A percentile compares a stretch with the other conserved stretches of the same genome.
Evolutionary conservation across 148 eudicot genomes (phyloP).

Genomic region (Dianthus caryophyllus): DNA sequence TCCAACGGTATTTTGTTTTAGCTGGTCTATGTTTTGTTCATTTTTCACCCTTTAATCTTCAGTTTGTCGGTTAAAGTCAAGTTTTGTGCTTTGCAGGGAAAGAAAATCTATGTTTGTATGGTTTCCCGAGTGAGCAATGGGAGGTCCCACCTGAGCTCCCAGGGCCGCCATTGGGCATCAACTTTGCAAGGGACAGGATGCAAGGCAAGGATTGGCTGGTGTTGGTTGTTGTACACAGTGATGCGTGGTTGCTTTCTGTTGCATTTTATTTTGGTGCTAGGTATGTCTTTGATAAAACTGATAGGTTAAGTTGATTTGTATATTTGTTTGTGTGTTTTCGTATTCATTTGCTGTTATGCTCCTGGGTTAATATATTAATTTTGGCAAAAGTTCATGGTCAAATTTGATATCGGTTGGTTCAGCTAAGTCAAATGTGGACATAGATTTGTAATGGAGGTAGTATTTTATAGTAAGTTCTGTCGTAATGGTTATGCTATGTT

Average conservation of each 20-base stretch:
- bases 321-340: too few relatives aligned
- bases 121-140: conserved; percentile 83
- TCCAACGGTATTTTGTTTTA: too few relatives aligned
- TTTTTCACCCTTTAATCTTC: neutral
- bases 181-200: conserved; percentile 94
- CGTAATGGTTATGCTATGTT: neutral
- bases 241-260: conserved; percentile 87
- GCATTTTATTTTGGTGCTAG: conserved; percentile 91
- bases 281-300: conserved; percentile 81
- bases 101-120: conserved; percentile 88
- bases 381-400: too few relatives aligned
- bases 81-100: conserved; percentile 49
- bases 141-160: conserved; percentile 97
- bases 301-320: conserved; percentile 60
- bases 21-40: neutral
- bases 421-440: too few relatives aligned
- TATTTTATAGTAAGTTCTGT: neutral
- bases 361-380: conserved; percentile 7
- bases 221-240: conserved; percentile 84
- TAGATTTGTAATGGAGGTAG: too few relatives aligned
- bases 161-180: conserved; percentile 89
- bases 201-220: conserved; percentile 84
- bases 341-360: neutral
- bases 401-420: too few relatives aligned
- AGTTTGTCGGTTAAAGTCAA: conserved; percentile 1